Evolutionary conservation across 352 stramenopile genomes (phyloP).

Genomic region (Globisporangium parvum): DNA sequence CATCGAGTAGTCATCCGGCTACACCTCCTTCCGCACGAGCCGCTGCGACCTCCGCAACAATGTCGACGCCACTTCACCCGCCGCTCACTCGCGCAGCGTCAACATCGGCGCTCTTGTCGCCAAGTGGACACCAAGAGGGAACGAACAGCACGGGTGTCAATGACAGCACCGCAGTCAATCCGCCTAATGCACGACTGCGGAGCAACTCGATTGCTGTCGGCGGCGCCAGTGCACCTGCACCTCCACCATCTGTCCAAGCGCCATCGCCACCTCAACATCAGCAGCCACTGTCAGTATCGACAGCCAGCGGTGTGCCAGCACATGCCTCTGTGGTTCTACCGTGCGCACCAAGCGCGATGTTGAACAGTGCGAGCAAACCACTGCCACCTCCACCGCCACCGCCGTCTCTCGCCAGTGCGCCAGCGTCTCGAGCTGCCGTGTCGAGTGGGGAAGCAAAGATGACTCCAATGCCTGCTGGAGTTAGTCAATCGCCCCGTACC

Average conservation of each 20-base stretch:
- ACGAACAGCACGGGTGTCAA: neutral
- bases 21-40: neutral
- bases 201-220: slow-evolving; percentile 7
- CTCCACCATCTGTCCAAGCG: neutral
- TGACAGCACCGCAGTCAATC: neutral
- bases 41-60: neutral
- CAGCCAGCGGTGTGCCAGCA: neutral
- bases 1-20: neutral
- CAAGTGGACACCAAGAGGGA: neutral
- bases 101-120: neutral
- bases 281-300: neutral
- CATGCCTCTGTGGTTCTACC: neutral
- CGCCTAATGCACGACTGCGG: neutral
- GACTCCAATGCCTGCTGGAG: neutral
- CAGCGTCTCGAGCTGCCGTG: neutral
- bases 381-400: neutral
- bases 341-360: neutral
- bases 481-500: neutral
- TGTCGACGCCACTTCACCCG: neutral
- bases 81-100: slow-evolving; percentile 8
- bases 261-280: neutral
- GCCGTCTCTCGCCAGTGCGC: neutral
- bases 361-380: neutral
- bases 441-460: slow-evolving; percentile 4
- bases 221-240: neutral